A percentile compares a stretch with the other conserved stretches of the same genome.
Conservation (phyloP, 306 rosid species). For the Echinosophora koreensis region DNA sequence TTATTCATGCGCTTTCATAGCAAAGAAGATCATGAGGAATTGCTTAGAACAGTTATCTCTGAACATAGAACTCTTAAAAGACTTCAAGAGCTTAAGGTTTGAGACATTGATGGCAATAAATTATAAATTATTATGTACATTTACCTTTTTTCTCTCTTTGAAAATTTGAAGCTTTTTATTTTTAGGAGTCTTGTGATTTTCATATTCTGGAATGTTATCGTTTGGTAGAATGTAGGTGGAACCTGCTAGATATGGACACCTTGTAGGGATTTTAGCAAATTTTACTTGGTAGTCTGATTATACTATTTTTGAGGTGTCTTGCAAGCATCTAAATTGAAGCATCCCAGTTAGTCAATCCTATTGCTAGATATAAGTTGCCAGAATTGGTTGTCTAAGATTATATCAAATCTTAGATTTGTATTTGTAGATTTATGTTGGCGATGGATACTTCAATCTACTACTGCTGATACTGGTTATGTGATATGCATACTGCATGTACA, state of each 20-base stretch:
- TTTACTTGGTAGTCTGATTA: conserved; percentile 9
- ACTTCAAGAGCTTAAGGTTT: conserved; percentile 89
- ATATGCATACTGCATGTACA: conserved; percentile 13
- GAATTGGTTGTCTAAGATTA: conserved; percentile 3
- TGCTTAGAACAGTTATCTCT: conserved; percentile 64
- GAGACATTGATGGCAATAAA: conserved; percentile 43
- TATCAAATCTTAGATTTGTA: background rate
- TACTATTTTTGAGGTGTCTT: conserved; percentile 1
- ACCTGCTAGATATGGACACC: conserved; percentile 3
- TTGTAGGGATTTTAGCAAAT: background rate
- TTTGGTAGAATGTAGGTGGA: conserved; percentile 5
- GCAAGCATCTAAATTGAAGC: background rate
- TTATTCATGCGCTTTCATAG: conserved; percentile 89
- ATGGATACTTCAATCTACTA: conserved; percentile 16
- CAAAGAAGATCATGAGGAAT: conserved; percentile 86
- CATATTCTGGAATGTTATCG: conserved; percentile 31
- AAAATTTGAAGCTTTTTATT: background rate
- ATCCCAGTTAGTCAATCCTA: background rate
- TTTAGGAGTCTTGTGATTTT: conserved; percentile 1
- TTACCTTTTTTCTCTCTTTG: background rate
- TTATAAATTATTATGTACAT: background rate
- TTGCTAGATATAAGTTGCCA: conserved; percentile 23
- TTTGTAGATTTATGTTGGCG: background rate
- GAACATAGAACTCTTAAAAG: conserved; percentile 77
- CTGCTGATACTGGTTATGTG: conserved; percentile 29